Evolutionary conservation across 2,329 filamentous ascomycete species (phyloP), one percentile per base, ranked within the genome.

Genomic region (Lasiodiplodia gonubiensis): DNA sequence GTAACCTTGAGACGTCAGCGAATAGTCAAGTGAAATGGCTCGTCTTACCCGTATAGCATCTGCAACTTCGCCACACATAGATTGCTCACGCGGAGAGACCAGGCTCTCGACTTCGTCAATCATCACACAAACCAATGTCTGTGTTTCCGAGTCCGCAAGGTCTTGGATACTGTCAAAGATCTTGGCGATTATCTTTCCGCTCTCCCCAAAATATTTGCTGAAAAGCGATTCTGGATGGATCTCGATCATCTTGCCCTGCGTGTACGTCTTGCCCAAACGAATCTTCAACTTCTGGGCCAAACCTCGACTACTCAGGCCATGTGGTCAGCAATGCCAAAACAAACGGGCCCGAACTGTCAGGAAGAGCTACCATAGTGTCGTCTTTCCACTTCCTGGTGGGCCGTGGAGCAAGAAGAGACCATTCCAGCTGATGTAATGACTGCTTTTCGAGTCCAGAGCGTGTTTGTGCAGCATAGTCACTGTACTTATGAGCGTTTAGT

Each of bases 211-310:
- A 68, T 77, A 84, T 64, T 82, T 83, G 69, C 80, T 83, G 5
- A 84, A 72, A 23, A 85, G 72, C 3, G 77, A 74, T 25, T 81
- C 78, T 1, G 82, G 79, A 52, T 84, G 81, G 68, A 85, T 74
- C 64, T 85, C 79, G 54, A 85, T 71, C 4, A 85, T 73, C 25
- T 73, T 77, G 0, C 77, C 76, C 0, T 73, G 61, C 1, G 75
- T 73, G 68, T 80, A 85, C 2, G 66, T 66, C 2, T 74, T 70
- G 1, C 76, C 75, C 1, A 85, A 75, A 0, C 83, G 77, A 42
- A 85, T 84, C 21, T 80, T 78, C 2, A 85, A 75, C 70, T 83
- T 84, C 67, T 85, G 83, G 79, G 88, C 77, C 78, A 85, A 73
- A 2, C 79, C 82, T 27, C 81, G 79, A 66, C 64, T 67, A 21